phyloP scores from a whole-genome alignment of 2,329 filamentous ascomycete genomes.

The Setomelanomma holmii region DNA sequence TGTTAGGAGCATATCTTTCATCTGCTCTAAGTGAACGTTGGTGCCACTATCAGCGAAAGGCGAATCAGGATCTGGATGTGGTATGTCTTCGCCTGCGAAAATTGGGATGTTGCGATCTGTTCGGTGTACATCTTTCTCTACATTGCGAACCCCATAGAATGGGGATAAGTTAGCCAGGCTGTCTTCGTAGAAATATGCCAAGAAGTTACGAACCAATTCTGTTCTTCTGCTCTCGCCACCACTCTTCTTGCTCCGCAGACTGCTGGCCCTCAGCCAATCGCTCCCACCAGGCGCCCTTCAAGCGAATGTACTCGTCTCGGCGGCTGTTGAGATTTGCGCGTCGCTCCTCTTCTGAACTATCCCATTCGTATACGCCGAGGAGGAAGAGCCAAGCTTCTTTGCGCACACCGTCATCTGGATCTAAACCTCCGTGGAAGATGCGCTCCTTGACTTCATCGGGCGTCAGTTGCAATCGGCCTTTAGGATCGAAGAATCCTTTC shows the following conservation, averaged over 20 bases:
- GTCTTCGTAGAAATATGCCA: background rate
- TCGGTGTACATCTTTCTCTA: slow-evolving; percentile 98
- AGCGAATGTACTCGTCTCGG: slow-evolving; percentile 88
- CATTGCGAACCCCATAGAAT: slow-evolving; percentile 61
- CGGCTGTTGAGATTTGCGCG: slow-evolving; percentile 83
- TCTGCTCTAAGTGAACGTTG: slow-evolving; percentile 96
- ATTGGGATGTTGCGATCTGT: slow-evolving; percentile 95
- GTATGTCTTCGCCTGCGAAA: slow-evolving; percentile 94
- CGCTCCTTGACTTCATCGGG: slow-evolving; percentile 94
- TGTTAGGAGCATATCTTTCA: slow-evolving; percentile 98
- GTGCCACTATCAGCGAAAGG: slow-evolving; percentile 93
- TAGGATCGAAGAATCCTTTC: slow-evolving; percentile 86
- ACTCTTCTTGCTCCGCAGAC: slow-evolving; percentile 83
- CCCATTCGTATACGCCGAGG: slow-evolving; percentile 91
- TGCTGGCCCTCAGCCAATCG: slow-evolving; percentile 82
- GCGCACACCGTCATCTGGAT: slow-evolving; percentile 86
- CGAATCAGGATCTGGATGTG: slow-evolving; percentile 93
- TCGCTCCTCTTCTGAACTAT: slow-evolving; percentile 85
- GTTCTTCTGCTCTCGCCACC: slow-evolving; percentile 94
- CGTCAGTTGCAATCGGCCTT: slow-evolving; percentile 78
- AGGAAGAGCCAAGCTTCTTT: slow-evolving; percentile 98
- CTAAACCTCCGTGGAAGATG: slow-evolving; percentile 93
- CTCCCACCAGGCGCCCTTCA: slow-evolving; percentile 98
- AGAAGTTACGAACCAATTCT: slow-evolving; percentile 77
- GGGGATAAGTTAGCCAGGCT: slow-evolving; percentile 56